phyloP scores from a whole-genome alignment of 2,329 filamentous ascomycete genomes.

The Fusarium graminum region DNA sequence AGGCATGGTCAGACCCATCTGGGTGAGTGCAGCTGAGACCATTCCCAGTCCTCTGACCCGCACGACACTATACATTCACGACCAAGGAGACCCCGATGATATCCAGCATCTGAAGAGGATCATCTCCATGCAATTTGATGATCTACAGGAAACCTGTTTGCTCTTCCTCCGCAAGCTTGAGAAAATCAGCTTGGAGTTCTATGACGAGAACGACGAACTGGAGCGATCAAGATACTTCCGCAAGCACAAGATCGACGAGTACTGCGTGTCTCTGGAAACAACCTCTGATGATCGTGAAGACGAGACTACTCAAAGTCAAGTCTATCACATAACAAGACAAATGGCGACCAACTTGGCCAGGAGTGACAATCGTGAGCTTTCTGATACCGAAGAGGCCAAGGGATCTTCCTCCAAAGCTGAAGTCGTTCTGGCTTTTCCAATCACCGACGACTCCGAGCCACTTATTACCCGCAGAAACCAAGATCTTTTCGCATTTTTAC shows the following conservation, averaged over 20 bases:
- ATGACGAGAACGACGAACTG: background rate
- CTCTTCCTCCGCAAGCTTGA: background rate
- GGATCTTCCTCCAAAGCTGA: background rate
- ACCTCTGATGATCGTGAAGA: background rate
- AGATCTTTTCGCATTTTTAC: background rate
- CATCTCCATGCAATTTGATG: background rate
- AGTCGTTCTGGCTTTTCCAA: background rate
- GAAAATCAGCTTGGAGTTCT: background rate
- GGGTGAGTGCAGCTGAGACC: background rate
- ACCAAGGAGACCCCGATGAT: background rate
- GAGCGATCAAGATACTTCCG: background rate
- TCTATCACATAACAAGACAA: background rate
- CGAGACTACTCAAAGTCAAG: background rate
- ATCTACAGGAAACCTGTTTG: background rate
- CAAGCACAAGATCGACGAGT: background rate
- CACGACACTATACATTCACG: background rate
- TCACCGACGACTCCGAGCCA: background rate
- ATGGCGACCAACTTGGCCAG: background rate
- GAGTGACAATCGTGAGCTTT: background rate
- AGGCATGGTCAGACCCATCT: background rate
- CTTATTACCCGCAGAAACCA: background rate
- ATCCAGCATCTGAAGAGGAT: background rate
- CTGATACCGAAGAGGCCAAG: background rate
- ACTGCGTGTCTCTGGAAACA: background rate
- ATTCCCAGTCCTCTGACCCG: background rate